Base-by-base conservation (phyloP, 2,329 filamentous ascomycete species). In the Rhynchosporium agropyri region DNA sequence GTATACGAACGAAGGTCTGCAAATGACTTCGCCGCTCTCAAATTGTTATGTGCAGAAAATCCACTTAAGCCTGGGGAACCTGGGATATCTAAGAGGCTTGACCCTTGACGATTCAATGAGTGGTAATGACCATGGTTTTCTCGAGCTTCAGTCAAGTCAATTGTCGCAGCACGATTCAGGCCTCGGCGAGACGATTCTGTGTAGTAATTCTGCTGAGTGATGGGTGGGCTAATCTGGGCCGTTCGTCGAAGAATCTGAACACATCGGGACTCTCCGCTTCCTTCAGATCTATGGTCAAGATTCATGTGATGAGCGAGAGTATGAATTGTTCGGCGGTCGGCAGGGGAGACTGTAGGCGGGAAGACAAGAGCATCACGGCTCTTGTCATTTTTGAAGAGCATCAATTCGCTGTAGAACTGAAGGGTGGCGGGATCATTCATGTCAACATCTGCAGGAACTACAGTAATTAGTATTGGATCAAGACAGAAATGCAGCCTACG, bases 301-400 rank as follows among this genome's bases (percentile, higher is more conserved):
- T 90, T 91, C 89, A 98, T 94, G 77, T 97, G 91, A 75, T 99
- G 95, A 6, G 95, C 93, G 59, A 99, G 83, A 45, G 93, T 96
- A 76, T 99, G 95, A 63, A 98, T 92, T 63, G 90, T 91, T 66
- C 93, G 89, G 68, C 95, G 90, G 74, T 97, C 90, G 64, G 90
- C 84, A 1, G 95, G 93, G 7, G 90, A 84, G 64, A 97, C 84
- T 56, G 88, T 89, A 28, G 90, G 81, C 2, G 93, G 88, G 78
- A 98, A 97, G 57, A 96, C 88, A 64, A 96, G 80, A 58, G 90
- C 88, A 74, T 97, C 93, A 59, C 91, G 87, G 56, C 81, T 80
- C 29, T 85, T 82, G 69, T 94, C 91, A 71, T 91, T 88, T 76
- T 92, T 92, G 83, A 98, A 98, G 43, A 97, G 79, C 53, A 92